A percentile compares a stretch with the other conserved stretches of the same genome.
phyloP scores from a whole-genome alignment of 306 rosid species.

The Cercis canadensis region DNA sequence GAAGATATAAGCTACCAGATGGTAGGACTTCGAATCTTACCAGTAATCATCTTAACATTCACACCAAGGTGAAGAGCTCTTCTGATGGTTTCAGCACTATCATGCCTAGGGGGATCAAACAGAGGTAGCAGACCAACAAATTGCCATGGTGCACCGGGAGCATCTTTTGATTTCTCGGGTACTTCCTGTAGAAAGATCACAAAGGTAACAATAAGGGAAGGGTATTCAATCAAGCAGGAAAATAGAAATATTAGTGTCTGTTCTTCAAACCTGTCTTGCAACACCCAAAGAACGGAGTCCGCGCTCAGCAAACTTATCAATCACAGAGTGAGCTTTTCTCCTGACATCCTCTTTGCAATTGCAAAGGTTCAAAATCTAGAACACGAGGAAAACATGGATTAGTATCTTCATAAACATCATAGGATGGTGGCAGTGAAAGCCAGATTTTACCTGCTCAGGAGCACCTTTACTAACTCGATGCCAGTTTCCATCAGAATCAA shows the following conservation, averaged over 20 bases:
- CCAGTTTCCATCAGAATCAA: slow-evolving; percentile 88
- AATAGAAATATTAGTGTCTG: slow-evolving; percentile 19
- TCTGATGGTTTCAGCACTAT: slow-evolving; percentile 98
- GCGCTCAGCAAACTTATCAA: slow-evolving; percentile 97
- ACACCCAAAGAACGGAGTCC: slow-evolving; percentile 96
- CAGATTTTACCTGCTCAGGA: slow-evolving; percentile 93
- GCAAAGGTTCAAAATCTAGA: slow-evolving; percentile 85
- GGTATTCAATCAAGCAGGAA: slow-evolving; percentile 17
- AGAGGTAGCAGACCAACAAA: slow-evolving; percentile 89
- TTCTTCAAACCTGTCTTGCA: slow-evolving; percentile 85
- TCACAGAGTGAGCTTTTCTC: slow-evolving; percentile 67
- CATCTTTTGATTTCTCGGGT: slow-evolving; percentile 86
- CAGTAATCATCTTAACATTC: slow-evolving; percentile 99
- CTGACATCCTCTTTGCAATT: slow-evolving; percentile 85
- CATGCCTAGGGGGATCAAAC: slow-evolving; percentile 99
- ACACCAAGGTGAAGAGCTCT: slow-evolving; percentile 99
- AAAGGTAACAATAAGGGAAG: slow-evolving; percentile 27
- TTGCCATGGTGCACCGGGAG: slow-evolving; percentile 90
- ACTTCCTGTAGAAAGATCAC: slow-evolving; percentile 59
- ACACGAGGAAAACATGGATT: slow-evolving; percentile 30
- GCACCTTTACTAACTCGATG: slow-evolving; percentile 98
- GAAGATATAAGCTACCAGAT: slow-evolving; percentile 23
- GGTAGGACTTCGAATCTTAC: slow-evolving; percentile 45
- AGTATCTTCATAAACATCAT: slow-evolving; percentile 19
- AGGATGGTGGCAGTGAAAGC: slow-evolving; percentile 22